Evolutionary conservation across 345 rosid species (phyloP).

Genomic region (Salix dunnii): DNA sequence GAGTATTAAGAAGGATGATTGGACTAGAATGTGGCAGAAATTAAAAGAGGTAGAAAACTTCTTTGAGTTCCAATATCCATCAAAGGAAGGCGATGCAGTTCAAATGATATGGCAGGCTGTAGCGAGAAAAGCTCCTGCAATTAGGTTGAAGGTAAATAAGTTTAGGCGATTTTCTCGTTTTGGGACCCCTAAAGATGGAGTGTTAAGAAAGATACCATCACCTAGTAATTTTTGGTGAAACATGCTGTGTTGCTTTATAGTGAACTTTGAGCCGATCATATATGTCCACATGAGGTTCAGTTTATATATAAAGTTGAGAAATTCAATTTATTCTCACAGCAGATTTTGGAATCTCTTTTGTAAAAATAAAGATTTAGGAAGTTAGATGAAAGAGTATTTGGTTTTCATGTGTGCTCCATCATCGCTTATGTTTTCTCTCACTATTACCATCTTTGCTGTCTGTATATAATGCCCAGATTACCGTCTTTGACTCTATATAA

Average conservation of each 20-base stretch:
- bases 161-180: conserved; percentile 46
- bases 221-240: conserved; percentile 59
- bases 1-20: conserved; percentile 61
- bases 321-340: conserved; percentile 1
- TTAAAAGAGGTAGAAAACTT: conserved; percentile 56
- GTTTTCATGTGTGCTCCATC: not conserved
- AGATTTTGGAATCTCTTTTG: conserved; percentile 18
- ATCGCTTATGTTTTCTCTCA: not conserved
- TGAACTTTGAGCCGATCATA: conserved; percentile 3
- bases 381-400: not conserved
- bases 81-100: conserved; percentile 62
- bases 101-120: conserved; percentile 93
- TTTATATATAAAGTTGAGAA: conserved; percentile 21
- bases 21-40: conserved; percentile 66
- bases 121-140: conserved; percentile 63
- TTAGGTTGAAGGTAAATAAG: conserved; percentile 61
- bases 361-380: not conserved
- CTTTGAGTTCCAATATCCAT: conserved; percentile 65
- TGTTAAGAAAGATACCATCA: conserved; percentile 29
- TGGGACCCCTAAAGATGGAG: conserved; percentile 14
- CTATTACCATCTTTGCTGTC: not conserved
- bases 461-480: not conserved
- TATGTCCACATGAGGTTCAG: not conserved
- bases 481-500: not conserved
- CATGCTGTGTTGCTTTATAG: not conserved